Evolutionary conservation across 208 protist genomes (phyloP).

Genomic region (Trypanosomatidae sp.): DNA sequence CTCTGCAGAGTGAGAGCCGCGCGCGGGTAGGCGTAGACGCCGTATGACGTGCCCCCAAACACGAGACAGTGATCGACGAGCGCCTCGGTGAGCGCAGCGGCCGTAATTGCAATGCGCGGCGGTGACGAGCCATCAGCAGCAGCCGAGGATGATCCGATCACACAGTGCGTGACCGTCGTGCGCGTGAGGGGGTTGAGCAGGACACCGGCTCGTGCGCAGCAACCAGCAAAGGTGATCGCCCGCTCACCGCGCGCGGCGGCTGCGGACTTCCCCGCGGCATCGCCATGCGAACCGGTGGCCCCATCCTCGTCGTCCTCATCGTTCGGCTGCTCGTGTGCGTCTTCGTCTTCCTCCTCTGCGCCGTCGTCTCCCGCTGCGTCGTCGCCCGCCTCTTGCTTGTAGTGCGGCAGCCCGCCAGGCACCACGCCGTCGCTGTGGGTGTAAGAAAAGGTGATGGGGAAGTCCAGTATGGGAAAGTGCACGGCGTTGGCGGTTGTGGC

Average conservation of each 20-base stretch:
- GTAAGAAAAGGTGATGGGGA: constrained; percentile 17
- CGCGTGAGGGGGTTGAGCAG: constrained; percentile 57
- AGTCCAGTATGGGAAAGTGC: constrained; percentile 51
- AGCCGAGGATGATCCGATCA: constrained; percentile 38
- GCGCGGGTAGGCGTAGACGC: constrained; percentile 78
- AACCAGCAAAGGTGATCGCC: constrained; percentile 48
- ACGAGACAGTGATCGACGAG: constrained; percentile 59
- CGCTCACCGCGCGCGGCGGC: constrained; percentile 25
- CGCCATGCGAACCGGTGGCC: no score
- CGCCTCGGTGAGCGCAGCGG: constrained; percentile 56
- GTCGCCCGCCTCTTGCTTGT: no score
- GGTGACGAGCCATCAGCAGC: no score
- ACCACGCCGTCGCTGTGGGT: not conserved
- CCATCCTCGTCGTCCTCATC: constrained; percentile 16
- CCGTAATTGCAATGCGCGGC: constrained; percentile 43
- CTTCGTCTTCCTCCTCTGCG: no score
- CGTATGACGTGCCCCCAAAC: constrained; percentile 60
- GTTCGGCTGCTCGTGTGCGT: not conserved
- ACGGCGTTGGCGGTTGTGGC: constrained; percentile 39
- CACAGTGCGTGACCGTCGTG: constrained; percentile 56
- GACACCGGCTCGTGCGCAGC: constrained; percentile 55
- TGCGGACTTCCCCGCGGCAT: constrained; percentile 4
- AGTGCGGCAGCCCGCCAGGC: constrained; percentile 11
- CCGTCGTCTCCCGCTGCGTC: no score
- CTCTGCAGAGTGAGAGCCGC: constrained; percentile 37